A percentile compares a stretch with the other conserved stretches of the same genome.
phyloP scores from a whole-genome alignment of 305 asterid genomes.

The Fraxinus greggii region DNA sequence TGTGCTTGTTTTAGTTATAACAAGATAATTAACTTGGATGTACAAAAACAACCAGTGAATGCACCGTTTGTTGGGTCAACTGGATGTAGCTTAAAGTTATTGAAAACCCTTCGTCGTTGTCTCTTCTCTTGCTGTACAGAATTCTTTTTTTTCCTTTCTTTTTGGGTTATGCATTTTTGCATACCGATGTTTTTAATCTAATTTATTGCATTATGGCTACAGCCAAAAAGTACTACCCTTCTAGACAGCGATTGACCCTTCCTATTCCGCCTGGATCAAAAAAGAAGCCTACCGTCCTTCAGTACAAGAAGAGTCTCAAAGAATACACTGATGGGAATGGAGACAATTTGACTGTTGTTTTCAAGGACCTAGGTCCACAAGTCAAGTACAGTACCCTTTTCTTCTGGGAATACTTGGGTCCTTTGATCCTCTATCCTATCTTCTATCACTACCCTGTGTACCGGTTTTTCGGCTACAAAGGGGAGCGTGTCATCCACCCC shows the following conservation, averaged over 20 bases:
- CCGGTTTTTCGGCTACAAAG: constrained; percentile 68
- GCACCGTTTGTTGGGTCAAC: neutral
- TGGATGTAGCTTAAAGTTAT: constrained; percentile 2
- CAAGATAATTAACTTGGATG: neutral
- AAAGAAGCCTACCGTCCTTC: constrained; percentile 73
- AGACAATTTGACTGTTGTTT: constrained; percentile 60
- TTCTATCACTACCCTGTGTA: constrained; percentile 73
- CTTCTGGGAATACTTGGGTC: constrained; percentile 94
- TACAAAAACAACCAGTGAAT: neutral
- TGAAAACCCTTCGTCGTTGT: neutral
- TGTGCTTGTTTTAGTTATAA: neutral
- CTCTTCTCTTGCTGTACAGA: neutral
- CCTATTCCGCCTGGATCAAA: constrained; percentile 71
- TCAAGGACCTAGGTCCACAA: constrained; percentile 94
- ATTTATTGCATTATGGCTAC: constrained; percentile 21
- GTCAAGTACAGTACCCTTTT: constrained; percentile 86
- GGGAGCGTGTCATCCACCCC: constrained; percentile 63
- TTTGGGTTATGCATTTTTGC: constrained; percentile 13
- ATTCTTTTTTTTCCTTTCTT: neutral
- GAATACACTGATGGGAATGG: constrained; percentile 64
- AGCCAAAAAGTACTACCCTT: constrained; percentile 83
- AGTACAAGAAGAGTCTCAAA: constrained; percentile 62
- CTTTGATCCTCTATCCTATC: constrained; percentile 78
- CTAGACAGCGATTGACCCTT: constrained; percentile 81
- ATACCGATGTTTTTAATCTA: constrained; percentile 6